A percentile compares a stretch with the other conserved stretches of the same genome.
Evolutionary conservation across 2,329 filamentous ascomycete genomes (phyloP).

Genomic region (Fusarium palustre): DNA sequence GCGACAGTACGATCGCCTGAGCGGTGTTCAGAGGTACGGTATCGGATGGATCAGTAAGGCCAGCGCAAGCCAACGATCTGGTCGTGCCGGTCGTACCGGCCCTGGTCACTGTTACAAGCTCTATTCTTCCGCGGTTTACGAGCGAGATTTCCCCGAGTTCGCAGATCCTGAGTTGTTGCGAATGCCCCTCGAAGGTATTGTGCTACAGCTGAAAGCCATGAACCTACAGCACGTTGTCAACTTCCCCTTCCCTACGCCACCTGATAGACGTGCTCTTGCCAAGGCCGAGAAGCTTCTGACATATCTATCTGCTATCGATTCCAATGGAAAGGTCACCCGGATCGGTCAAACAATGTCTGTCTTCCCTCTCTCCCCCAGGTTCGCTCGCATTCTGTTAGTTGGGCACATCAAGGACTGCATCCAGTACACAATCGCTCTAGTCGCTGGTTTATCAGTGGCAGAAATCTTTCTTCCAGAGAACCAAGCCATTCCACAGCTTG

Average conservation of each 20-base stretch:
- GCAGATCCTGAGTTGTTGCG: constrained; percentile 88
- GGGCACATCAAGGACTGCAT: constrained; percentile 86
- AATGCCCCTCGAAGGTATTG: constrained; percentile 92
- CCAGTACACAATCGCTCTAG: constrained; percentile 86
- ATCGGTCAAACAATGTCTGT: constrained; percentile 85
- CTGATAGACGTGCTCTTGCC: constrained; percentile 78
- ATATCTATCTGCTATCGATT: constrained; percentile 83
- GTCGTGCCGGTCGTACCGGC: constrained; percentile 93
- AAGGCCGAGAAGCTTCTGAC: constrained; percentile 88
- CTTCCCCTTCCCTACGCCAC: constrained; percentile 95
- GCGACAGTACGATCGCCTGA: constrained; percentile 86
- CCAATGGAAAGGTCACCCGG: constrained; percentile 79
- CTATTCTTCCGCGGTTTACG: constrained; percentile 94
- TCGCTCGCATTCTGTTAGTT: constrained; percentile 90
- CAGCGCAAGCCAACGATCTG: constrained; percentile 89
- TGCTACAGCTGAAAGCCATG: constrained; percentile 95
- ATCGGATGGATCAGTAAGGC: constrained; percentile 98
- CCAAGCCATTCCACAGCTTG: constrained; percentile 73
- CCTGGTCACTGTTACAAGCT: constrained; percentile 95
- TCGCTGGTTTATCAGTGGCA: constrained; percentile 87
- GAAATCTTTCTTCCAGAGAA: constrained; percentile 89
- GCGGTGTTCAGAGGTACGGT: constrained; percentile 94
- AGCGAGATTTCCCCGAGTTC: constrained; percentile 87
- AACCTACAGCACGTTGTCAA: constrained; percentile 89
- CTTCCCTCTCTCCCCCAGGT: constrained; percentile 91